Conservation (phyloP, 2,329 filamentous ascomycete species). For the Onygena corvina region DNA sequence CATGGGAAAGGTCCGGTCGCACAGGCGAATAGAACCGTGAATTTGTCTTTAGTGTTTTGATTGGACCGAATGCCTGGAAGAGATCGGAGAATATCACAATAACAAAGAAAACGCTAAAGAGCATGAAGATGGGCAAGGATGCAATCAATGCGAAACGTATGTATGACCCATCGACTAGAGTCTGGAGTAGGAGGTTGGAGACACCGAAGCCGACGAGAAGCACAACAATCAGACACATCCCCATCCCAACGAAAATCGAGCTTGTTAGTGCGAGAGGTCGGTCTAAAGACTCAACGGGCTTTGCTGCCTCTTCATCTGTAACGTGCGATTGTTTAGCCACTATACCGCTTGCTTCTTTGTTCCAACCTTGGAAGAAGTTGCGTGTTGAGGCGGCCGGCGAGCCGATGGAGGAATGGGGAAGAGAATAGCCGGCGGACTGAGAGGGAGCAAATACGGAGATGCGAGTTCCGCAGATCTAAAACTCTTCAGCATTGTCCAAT, state of each 20-base stretch:
- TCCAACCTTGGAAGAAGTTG: constrained; percentile 19
- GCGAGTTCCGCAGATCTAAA: constrained; percentile 16
- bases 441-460: constrained; percentile 13
- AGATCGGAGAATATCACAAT: constrained; percentile 38
- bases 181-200: constrained; percentile 31
- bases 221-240: constrained; percentile 29
- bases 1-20: constrained; percentile 15
- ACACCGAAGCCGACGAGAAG: constrained; percentile 31
- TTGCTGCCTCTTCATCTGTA: constrained; percentile 16
- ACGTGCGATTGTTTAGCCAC: neutral
- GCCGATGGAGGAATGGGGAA: constrained; percentile 14
- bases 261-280: constrained; percentile 31
- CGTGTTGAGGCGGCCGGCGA: constrained; percentile 15
- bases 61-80: constrained; percentile 42
- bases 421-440: constrained; percentile 4
- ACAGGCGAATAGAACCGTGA: constrained; percentile 35
- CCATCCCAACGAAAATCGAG: constrained; percentile 31
- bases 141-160: constrained; percentile 20
- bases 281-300: constrained; percentile 31
- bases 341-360: constrained; percentile 16
- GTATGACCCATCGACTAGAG: constrained; percentile 30
- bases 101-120: constrained; percentile 40
- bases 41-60: constrained; percentile 35
- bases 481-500: neutral
- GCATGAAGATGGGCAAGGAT: constrained; percentile 27